phyloP scores from a whole-genome alignment of 345 rosid genomes.

The Lepidium aucheri region DNA sequence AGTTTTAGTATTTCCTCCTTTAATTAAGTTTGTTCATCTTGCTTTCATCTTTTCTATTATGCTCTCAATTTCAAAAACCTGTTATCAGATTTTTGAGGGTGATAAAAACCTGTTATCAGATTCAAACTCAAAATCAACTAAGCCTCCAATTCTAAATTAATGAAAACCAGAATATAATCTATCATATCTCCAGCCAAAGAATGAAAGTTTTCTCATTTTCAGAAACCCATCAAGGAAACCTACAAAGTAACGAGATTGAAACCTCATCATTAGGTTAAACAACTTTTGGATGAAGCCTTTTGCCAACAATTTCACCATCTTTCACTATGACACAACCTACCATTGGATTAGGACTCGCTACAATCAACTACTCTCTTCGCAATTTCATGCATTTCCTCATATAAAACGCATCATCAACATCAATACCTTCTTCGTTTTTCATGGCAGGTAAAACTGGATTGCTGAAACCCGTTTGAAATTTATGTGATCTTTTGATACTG shows the following conservation, averaged over 20 bases:
- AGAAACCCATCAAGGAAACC: background rate
- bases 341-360: slow-evolving; percentile 95
- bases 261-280: slow-evolving; percentile 98
- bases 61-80: too few species aligned
- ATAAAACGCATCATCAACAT: slow-evolving; percentile 48
- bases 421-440: slow-evolving; percentile 24
- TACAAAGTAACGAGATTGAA: background rate
- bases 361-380: slow-evolving; percentile 68
- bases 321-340: slow-evolving; percentile 91
- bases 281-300: slow-evolving; percentile 96
- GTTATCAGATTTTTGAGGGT: too few species aligned
- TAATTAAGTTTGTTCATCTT: too few species aligned
- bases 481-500: slow-evolving; percentile 1
- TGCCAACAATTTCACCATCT: slow-evolving; percentile 75
- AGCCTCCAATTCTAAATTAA: slow-evolving; percentile 33
- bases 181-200: background rate
- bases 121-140: background rate
- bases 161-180: background rate
- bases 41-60: too few species aligned
- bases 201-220: slow-evolving; percentile 14
- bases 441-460: slow-evolving; percentile 14
- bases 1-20: too few species aligned
- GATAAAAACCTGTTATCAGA: too few species aligned
- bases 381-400: slow-evolving; percentile 71
- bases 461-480: slow-evolving; percentile 9